Conservation (phyloP, 805 yeast genomes). For the Starmerella cellae region DNA sequence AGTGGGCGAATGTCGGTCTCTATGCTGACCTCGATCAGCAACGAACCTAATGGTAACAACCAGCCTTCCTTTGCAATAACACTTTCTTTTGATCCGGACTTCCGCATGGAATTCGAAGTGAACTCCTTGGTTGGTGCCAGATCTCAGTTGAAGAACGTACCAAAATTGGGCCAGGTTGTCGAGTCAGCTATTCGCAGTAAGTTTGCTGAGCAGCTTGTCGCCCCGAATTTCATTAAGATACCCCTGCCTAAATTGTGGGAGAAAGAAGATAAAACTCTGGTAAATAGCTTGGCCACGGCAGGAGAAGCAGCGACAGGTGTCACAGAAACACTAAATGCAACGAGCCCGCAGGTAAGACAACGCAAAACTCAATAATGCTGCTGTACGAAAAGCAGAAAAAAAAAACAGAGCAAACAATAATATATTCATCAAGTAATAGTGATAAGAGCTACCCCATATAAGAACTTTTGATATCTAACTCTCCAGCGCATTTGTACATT, state of each 20-base stretch:
- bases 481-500: too few relatives aligned
- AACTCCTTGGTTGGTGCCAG: slow-evolving; percentile 84
- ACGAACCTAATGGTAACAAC: not conserved
- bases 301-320: slow-evolving; percentile 7
- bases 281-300: not conserved
- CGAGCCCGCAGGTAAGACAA: too few relatives aligned
- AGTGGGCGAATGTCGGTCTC: slow-evolving; percentile 76
- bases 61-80: slow-evolving; percentile 49
- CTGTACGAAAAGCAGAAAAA: too few relatives aligned
- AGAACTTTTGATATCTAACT: too few relatives aligned
- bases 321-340: too few relatives aligned
- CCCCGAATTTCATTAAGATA: slow-evolving; percentile 81
- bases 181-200: slow-evolving; percentile 73
- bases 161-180: slow-evolving; percentile 73
- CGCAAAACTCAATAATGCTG: too few relatives aligned
- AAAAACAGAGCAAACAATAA: too few relatives aligned
- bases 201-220: slow-evolving; percentile 87
- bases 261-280: slow-evolving; percentile 1
- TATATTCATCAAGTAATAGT: too few relatives aligned
- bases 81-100: slow-evolving; percentile 86
- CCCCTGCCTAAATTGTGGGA: slow-evolving; percentile 42
- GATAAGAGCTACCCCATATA: too few relatives aligned
- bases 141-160: slow-evolving; percentile 83
- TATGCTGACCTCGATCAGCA: slow-evolving; percentile 27
- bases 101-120: slow-evolving; percentile 75